These are phyloP conservation scores for Kwoniella sp. DNA, from an alignment of 768 basidiomycete genomes.

Conservation along the genomic window DNA sequence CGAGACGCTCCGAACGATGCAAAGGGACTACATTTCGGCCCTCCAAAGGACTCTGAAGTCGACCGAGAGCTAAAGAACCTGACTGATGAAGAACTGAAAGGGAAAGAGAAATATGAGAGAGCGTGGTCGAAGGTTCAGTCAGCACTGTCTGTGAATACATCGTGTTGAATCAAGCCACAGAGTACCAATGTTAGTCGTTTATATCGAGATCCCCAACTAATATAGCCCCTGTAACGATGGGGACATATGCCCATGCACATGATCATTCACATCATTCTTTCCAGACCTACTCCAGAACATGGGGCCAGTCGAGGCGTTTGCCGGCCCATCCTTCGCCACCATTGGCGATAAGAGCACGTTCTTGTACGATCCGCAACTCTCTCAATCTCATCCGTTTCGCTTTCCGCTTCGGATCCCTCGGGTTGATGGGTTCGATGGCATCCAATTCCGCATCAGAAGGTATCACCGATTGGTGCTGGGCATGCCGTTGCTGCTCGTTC, in stretches of 20 bases:
- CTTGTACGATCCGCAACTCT: slow-evolving; percentile 81
- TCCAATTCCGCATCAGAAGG: slow-evolving; percentile 81
- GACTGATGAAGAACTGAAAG: neutral
- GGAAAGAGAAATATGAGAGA: neutral
- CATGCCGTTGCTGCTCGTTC: slow-evolving; percentile 61
- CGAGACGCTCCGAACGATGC: neutral
- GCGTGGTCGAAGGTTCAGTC: neutral
- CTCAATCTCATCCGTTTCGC: slow-evolving; percentile 76
- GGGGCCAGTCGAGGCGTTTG: slow-evolving; percentile 35
- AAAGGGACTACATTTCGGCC: slow-evolving; percentile 1
- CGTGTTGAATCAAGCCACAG: too few species aligned
- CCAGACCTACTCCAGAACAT: neutral
- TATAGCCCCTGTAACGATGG: too few species aligned
- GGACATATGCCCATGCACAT: too few species aligned
- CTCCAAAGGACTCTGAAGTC: neutral
- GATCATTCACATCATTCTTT: too few species aligned
- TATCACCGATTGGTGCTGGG: slow-evolving; percentile 61
- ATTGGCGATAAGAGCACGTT: slow-evolving; percentile 62
- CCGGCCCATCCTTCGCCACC: slow-evolving; percentile 46
- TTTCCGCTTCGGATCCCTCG: slow-evolving; percentile 66
- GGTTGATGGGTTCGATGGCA: slow-evolving; percentile 23
- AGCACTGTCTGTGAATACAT: too few species aligned
- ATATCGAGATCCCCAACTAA: too few species aligned
- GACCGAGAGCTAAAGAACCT: neutral
- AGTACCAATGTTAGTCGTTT: too few species aligned